Evolutionary conservation across 306 rosid genomes (phyloP).

Genomic region (Sphenostylis stenocarpa): DNA sequence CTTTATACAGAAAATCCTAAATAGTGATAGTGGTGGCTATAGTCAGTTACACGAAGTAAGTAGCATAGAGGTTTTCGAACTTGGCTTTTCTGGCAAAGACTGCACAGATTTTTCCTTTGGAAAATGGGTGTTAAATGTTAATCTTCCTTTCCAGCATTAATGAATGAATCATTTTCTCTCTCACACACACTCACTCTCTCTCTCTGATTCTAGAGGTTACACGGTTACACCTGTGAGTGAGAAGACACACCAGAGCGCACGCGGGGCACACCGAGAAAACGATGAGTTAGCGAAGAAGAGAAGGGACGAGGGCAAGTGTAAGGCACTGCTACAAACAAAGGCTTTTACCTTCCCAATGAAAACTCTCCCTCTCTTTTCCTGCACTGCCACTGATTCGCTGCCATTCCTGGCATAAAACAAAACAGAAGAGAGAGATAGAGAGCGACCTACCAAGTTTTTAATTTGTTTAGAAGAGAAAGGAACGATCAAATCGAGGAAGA

Average conservation of each 20-base stretch:
- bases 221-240: not conserved
- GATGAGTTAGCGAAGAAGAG: conserved; percentile 25
- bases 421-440: conserved; percentile 37
- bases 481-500: conserved; percentile 89
- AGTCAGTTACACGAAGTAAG: conserved; percentile 34
- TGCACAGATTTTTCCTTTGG: conserved; percentile 36
- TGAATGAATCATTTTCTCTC: not conserved
- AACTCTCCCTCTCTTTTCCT: conserved; percentile 70
- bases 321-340: conserved; percentile 38
- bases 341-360: conserved; percentile 96
- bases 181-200: not conserved
- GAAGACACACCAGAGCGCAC: conserved; percentile 14
- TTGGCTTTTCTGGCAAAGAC: conserved; percentile 43
- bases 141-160: conserved; percentile 28
- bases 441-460: conserved; percentile 3
- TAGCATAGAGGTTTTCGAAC: conserved; percentile 28
- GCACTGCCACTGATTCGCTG: conserved; percentile 78
- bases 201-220: not conserved
- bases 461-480: conserved; percentile 4
- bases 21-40: conserved; percentile 41
- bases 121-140: conserved; percentile 37
- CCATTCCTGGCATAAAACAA: conserved; percentile 61
- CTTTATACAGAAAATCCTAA: conserved; percentile 68
- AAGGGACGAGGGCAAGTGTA: not conserved
- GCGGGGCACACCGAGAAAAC: conserved; percentile 33